Evolutionary conservation across 306 rosid genomes (phyloP).

Genomic region (Gastrolobium bilobum): DNA sequence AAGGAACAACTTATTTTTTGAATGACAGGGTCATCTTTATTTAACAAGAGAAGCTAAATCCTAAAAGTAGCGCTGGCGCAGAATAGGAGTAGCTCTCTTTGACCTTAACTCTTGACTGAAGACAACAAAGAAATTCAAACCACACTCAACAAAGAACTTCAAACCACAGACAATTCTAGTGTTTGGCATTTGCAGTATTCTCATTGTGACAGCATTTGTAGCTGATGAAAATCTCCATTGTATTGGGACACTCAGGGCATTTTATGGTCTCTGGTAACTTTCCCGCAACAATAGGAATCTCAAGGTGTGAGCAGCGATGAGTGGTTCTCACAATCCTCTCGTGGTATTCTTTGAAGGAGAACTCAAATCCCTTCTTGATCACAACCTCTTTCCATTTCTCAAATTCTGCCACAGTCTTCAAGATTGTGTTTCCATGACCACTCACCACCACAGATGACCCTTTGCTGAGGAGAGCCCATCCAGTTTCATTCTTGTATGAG

Average conservation of each 20-base stretch:
- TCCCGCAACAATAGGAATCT: constrained; percentile 46
- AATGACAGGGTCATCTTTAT: not conserved
- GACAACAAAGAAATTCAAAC: not conserved
- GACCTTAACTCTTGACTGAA: not conserved
- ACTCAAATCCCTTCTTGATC: constrained; percentile 45
- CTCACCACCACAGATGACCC: constrained; percentile 60
- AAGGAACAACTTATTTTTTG: not conserved
- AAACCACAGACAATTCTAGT: not conserved
- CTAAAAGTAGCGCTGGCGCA: not conserved
- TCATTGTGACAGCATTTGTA: constrained; percentile 56
- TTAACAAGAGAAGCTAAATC: not conserved
- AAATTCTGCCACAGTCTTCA: constrained; percentile 65
- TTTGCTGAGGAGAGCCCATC: constrained; percentile 70
- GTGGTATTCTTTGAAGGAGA: constrained; percentile 43
- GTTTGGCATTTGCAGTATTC: not conserved
- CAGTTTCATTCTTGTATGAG: constrained; percentile 74
- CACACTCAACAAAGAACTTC: constrained; percentile 7
- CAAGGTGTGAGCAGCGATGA: constrained; percentile 53
- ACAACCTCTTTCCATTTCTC: constrained; percentile 71
- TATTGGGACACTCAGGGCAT: constrained; percentile 53
- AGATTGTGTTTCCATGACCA: constrained; percentile 63
- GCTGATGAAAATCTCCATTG: constrained; percentile 54
- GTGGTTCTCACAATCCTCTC: constrained; percentile 6
- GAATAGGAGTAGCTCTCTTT: not conserved
- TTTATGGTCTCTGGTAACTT: constrained; percentile 49